phyloP scores from a whole-genome alignment of 495 filamentous ascomycete species.

The Alectoria sarmentosa region DNA sequence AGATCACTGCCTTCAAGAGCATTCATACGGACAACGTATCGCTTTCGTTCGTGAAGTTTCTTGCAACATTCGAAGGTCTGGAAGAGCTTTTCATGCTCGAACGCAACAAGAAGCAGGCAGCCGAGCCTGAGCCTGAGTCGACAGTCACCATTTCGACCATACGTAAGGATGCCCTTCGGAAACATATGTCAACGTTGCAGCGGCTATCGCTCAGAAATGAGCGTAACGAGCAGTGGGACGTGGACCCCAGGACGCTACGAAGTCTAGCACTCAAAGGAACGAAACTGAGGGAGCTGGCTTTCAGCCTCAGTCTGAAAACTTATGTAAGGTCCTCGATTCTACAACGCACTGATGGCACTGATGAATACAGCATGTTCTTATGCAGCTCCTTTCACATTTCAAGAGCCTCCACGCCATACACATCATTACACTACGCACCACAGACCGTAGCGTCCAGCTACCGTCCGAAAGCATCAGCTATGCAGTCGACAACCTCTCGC shows the following conservation, averaged over 20 bases:
- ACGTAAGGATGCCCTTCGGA: slow-evolving; percentile 36
- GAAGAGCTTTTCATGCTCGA: slow-evolving; percentile 54
- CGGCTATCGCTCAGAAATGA: slow-evolving; percentile 33
- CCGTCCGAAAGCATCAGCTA: slow-evolving; percentile 44
- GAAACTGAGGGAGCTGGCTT: slow-evolving; percentile 46
- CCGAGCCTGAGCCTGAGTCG: slow-evolving; percentile 42
- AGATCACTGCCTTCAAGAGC: slow-evolving; percentile 43
- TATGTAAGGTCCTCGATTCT: slow-evolving; percentile 37
- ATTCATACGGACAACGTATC: slow-evolving; percentile 57
- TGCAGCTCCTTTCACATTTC: slow-evolving; percentile 43
- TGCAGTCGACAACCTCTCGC: slow-evolving; percentile 45
- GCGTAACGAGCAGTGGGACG: slow-evolving; percentile 45
- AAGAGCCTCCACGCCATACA: slow-evolving; percentile 45
- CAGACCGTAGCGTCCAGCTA: slow-evolving; percentile 41
- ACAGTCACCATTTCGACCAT: slow-evolving; percentile 46
- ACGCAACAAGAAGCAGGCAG: slow-evolving; percentile 40
- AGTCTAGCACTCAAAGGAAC: slow-evolving; percentile 42
- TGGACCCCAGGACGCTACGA: slow-evolving; percentile 42
- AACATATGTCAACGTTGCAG: slow-evolving; percentile 26
- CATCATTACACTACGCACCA: slow-evolving; percentile 41
- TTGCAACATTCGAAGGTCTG: slow-evolving; percentile 42
- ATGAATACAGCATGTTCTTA: slow-evolving; percentile 41
- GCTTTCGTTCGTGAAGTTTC: slow-evolving; percentile 40
- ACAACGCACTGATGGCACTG: slow-evolving; percentile 4
- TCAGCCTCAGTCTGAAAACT: slow-evolving; percentile 41